Evolutionary conservation across 2,329 filamentous ascomycete genomes (phyloP), one percentile per base, ranked within the genome.

Genomic region (Thelonectria blattea): DNA sequence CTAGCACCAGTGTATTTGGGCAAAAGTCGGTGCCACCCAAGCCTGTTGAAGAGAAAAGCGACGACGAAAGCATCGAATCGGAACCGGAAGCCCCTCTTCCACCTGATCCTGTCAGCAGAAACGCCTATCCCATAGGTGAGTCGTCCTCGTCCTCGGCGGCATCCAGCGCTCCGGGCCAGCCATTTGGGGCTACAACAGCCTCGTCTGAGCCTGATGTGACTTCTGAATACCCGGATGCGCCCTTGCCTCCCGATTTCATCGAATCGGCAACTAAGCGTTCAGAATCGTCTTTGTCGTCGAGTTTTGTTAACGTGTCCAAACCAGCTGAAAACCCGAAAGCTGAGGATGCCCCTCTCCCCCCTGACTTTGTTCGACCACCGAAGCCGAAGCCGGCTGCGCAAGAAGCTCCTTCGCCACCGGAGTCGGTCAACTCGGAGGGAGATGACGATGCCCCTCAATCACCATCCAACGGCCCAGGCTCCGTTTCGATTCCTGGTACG

Each of bases 71-170:
- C 60, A 71, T 74, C 49, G 81, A 80, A 63, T 62, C 70, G 41
- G 73, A 73, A 39, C 66, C 72, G 57, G 76, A 76, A 60, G 73
- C 69, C 20, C 83, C 84, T 58, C 73, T 86, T 5, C 84, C 85
- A 34, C 83, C 84, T 20, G 83, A 86, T 62, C 74, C 82, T 58
- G 85, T 79, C 55, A 87, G 83, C 78, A 85, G 82, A 76, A 73
- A 75, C 59, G 72, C 76, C 52, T 85, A 80, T 68, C 74, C 78
- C 51, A 65, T 84, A 41, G 82, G 80, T 49, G 80, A 83, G 60
- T 83, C 82, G 17, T 81, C 81, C 37, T 83, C 82, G 45, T 84
- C 83, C 61, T 85, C 83, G 48, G 76, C 78, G 62, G 73, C 75
- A 53, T 80, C 81, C 56, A 74, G 70, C 66, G 65, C 61, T 17